A percentile compares a stretch with the other conserved stretches of the same genome.
phyloP scores from a whole-genome alignment of 2,329 filamentous ascomycete species.

The Botryotinia convoluta region DNA sequence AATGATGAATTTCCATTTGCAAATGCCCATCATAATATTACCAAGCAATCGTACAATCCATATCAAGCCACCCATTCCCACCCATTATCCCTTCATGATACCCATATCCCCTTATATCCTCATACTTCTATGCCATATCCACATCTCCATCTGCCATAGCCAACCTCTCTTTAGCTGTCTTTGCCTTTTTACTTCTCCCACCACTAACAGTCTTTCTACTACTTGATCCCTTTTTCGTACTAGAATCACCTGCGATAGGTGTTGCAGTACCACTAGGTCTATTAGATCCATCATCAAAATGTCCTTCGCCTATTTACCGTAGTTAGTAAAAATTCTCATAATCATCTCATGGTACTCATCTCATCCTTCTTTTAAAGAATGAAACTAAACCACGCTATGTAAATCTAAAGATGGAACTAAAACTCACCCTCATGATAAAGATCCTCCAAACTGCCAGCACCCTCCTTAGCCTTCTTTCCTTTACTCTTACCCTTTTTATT shows the following conservation, averaged over 20 bases:
- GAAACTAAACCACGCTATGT: neutral
- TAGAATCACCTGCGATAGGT: slow-evolving; percentile 57
- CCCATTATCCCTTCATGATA: neutral
- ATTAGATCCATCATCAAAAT: slow-evolving; percentile 83
- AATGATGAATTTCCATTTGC: neutral
- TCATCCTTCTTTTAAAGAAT: slow-evolving; percentile 15
- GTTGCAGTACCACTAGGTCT: slow-evolving; percentile 86
- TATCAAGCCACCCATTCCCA: neutral
- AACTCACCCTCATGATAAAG: slow-evolving; percentile 98
- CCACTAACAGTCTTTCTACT: slow-evolving; percentile 47
- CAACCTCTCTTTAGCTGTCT: slow-evolving; percentile 66
- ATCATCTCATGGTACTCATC: slow-evolving; percentile 2
- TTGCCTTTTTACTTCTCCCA: slow-evolving; percentile 59
- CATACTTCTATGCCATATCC: slow-evolving; percentile 25
- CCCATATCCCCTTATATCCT: neutral
- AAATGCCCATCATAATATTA: slow-evolving; percentile 4
- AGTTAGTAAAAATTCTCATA: slow-evolving; percentile 16
- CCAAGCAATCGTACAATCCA: slow-evolving; percentile 10
- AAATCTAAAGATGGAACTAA: slow-evolving; percentile 18
- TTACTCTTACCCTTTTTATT: slow-evolving; percentile 61
- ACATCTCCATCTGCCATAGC: slow-evolving; percentile 62
- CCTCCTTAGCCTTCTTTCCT: slow-evolving; percentile 44
- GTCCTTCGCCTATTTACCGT: slow-evolving; percentile 73
- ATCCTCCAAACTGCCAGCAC: slow-evolving; percentile 73
- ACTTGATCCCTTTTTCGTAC: slow-evolving; percentile 44